Evolutionary conservation across 176 grass and related monocot genomes (phyloP), one percentile per base, ranked within the genome.

Genomic region (Urochloa ruziziensis): DNA sequence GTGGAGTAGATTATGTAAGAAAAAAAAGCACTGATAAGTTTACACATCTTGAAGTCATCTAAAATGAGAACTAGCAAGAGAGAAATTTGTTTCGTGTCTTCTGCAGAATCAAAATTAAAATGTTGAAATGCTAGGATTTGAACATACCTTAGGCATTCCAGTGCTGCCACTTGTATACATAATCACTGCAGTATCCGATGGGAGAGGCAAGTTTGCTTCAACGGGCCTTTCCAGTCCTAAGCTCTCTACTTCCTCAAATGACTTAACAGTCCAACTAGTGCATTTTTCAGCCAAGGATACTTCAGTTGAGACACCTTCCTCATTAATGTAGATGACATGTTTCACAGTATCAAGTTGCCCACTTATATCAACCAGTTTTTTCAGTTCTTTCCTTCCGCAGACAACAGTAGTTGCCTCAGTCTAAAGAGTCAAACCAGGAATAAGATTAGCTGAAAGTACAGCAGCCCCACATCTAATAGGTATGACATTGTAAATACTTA

Each of bases 81-180:
- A 53, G 6, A 9, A 33, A 46, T 16, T 69, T 16, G 51, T 88
- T 72, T 74, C 44, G n/a, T 11, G 35, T 61, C 33, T 12, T 11
- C 34, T 67, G 4, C 6, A 73, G 9, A 57, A 37, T 29, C 14
- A 34, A 32, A 71, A 17, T 35, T 36, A 86, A 42, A 21, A 44
- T 62, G 19, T 2, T 75, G 35, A 84, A 90, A 51, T 36, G 75
- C 6, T 46, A 60, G 56, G 52, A 69, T 51, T 86, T 29, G 32
- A 91, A 83, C 85, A 77, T 85, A 99, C 96, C 96, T 99, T 99
- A 35, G 96, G 96, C 78, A 99, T 90, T 44, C 96, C 96, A 76
- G 96, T 99, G 81, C 93, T 99, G 29, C 96, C 96, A 75, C 96
- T 99, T 78, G 96, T 99, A 71, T 99, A 99, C 96, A 99, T 99